phyloP scores from a whole-genome alignment of 176 grass and related monocot species.

The Puccinellia tenuiflora region DNA sequence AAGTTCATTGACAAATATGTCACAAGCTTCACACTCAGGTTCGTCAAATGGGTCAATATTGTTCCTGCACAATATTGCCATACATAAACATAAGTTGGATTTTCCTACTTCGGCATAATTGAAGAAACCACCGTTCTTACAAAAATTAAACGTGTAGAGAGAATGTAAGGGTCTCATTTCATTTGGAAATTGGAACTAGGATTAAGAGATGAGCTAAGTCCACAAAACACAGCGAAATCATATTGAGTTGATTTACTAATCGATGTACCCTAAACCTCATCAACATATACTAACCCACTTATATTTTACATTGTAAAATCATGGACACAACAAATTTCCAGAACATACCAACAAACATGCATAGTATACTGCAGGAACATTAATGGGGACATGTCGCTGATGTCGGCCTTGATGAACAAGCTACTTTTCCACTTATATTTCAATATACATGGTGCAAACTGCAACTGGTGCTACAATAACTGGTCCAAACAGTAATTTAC shows the following conservation, averaged over 20 bases:
- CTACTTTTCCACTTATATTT: not conserved
- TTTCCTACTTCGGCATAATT: not conserved
- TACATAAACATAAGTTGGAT: not conserved
- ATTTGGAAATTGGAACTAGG: not conserved
- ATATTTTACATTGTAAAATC: not conserved
- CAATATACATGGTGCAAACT: not conserved
- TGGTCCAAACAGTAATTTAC: not conserved
- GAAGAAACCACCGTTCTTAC: not conserved
- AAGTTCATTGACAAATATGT: conserved; percentile 85
- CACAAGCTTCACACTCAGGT: conserved; percentile 82
- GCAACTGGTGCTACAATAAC: not conserved
- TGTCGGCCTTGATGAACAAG: too few species aligned
- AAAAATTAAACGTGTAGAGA: conserved; percentile 6
- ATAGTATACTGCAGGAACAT: not conserved
- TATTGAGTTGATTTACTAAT: not conserved
- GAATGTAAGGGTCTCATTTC: not conserved
- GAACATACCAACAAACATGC: not conserved
- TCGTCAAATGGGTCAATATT: conserved; percentile 79
- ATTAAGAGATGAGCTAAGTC: not conserved
- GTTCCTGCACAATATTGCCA: conserved; percentile 41
- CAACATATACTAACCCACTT: not conserved
- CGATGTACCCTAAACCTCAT: not conserved
- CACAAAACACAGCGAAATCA: too few species aligned
- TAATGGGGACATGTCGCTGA: too few species aligned
- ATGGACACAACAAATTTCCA: conserved; percentile 1